These are phyloP conservation scores for Cercophora samala DNA, from an alignment of 495 filamentous ascomycete genomes.

Conservation along the genomic window DNA sequence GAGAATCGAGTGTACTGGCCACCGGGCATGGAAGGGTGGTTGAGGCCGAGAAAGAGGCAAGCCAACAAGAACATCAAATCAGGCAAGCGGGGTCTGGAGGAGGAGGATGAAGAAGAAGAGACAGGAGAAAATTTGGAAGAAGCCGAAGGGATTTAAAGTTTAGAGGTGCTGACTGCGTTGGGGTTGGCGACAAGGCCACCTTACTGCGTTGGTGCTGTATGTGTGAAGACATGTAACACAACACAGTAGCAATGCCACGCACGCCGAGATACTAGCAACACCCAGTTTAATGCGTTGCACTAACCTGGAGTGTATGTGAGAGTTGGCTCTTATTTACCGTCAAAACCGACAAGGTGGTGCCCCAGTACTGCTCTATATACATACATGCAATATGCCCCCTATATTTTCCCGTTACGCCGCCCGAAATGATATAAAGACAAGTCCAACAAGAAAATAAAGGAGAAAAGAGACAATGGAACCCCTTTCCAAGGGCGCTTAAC, in stretches of 20 bases:
- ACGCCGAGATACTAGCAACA: too few relatives aligned
- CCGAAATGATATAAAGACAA: neutral
- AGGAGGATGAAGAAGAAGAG: constrained; percentile 14
- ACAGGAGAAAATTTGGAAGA: neutral
- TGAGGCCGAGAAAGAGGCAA: constrained; percentile 71
- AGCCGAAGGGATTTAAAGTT: neutral
- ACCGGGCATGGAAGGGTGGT: constrained; percentile 82
- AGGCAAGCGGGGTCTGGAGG: neutral
- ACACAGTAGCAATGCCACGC: too few relatives aligned
- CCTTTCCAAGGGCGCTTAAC: neutral
- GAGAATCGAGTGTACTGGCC: constrained; percentile 93
- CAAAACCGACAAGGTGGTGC: neutral
- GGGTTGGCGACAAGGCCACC: too few relatives aligned
- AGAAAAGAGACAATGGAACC: neutral
- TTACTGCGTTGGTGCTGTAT: too few relatives aligned
- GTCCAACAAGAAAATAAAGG: neutral
- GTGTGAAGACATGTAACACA: too few relatives aligned
- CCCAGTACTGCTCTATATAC: neutral
- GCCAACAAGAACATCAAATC: constrained; percentile 48
- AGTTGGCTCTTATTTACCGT: neutral
- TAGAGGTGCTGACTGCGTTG: too few relatives aligned
- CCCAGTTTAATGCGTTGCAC: too few relatives aligned
- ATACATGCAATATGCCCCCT: neutral
- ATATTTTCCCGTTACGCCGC: neutral
- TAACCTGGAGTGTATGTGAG: too few relatives aligned